A percentile compares a stretch with the other conserved stretches of the same genome.
Evolutionary conservation across 371 early-diverging fungal species (phyloP).

Genomic region (Mortierella sp.): DNA sequence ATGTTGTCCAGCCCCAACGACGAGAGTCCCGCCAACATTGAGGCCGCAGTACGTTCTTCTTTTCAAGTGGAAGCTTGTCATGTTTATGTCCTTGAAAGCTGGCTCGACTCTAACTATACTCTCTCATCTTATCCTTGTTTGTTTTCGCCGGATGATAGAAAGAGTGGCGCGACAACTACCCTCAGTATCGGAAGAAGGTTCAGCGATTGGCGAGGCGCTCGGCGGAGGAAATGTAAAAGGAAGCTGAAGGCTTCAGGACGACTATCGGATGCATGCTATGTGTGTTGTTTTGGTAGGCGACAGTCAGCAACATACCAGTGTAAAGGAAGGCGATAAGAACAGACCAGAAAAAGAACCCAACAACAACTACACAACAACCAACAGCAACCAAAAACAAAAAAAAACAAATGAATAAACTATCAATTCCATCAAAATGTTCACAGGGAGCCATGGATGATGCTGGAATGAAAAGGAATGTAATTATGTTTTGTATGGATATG

Average conservation of each 20-base stretch:
- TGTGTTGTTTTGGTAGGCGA: no score
- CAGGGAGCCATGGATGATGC: neutral
- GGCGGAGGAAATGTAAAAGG: slow-evolving; percentile 62
- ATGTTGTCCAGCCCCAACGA: slow-evolving; percentile 96
- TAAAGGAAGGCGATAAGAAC: neutral
- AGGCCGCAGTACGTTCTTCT: slow-evolving; percentile 81
- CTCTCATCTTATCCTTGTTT: no score
- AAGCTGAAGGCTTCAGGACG: neutral
- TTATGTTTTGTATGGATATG: neutral
- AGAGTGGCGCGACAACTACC: slow-evolving; percentile 78
- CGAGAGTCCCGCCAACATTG: slow-evolving; percentile 93
- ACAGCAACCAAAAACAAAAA: neutral
- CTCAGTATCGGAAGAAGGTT: slow-evolving; percentile 83
- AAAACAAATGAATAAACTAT: neutral
- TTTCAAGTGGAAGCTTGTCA: no score
- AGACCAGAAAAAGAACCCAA: neutral
- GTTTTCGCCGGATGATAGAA: slow-evolving; percentile 65
- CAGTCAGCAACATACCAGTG: neutral
- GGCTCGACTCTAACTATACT: neutral
- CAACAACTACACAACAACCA: neutral
- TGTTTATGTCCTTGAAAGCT: neutral
- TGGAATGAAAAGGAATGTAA: neutral
- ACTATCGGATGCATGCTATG: no score
- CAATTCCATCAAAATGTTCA: neutral
- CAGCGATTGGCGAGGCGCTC: slow-evolving; percentile 77